Conservation (phyloP, 2,329 filamentous ascomycete genomes). For the Trichophyton simii region DNA sequence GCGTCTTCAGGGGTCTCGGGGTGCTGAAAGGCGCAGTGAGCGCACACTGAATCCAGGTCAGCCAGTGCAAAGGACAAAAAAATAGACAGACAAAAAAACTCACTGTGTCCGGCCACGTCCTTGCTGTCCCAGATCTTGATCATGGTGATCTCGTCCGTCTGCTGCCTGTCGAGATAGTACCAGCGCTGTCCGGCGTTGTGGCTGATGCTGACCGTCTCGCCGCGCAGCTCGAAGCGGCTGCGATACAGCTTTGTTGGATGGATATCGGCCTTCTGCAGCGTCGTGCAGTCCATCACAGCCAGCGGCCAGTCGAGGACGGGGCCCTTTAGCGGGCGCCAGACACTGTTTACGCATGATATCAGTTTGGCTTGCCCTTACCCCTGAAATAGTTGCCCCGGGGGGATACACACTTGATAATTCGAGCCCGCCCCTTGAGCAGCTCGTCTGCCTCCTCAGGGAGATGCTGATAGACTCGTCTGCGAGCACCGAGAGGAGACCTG, state of each 20-base stretch:
- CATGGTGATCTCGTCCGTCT: slow-evolving; percentile 54
- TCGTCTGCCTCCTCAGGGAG: slow-evolving; percentile 52
- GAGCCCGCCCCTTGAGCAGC: slow-evolving; percentile 56
- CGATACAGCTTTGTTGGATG: slow-evolving; percentile 63
- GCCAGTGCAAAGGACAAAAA: not conserved
- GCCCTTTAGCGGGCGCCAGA: slow-evolving; percentile 61
- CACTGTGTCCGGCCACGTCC: slow-evolving; percentile 29
- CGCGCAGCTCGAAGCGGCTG: slow-evolving; percentile 41
- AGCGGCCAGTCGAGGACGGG: slow-evolving; percentile 46
- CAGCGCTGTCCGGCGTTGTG: slow-evolving; percentile 53
- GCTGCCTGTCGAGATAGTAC: slow-evolving; percentile 73
- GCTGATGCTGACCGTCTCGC: slow-evolving; percentile 60
- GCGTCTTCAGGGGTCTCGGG: slow-evolving; percentile 59
- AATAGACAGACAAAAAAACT: slow-evolving; percentile 17
- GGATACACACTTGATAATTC: slow-evolving; percentile 55
- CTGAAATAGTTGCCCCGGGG: not conserved
- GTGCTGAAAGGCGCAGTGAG: slow-evolving; percentile 71
- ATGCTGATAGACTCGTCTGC: slow-evolving; percentile 49
- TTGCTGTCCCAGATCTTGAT: slow-evolving; percentile 65
- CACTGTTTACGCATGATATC: slow-evolving; percentile 18
- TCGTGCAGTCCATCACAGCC: slow-evolving; percentile 44
- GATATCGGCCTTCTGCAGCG: slow-evolving; percentile 49
- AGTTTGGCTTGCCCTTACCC: no score
- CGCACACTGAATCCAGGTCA: not conserved
- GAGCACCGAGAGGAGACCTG: not conserved